Evolutionary conservation across 352 stramenopile genomes (phyloP), one percentile per base, ranked within the genome.

Genomic region (Phytophthora constricta): DNA sequence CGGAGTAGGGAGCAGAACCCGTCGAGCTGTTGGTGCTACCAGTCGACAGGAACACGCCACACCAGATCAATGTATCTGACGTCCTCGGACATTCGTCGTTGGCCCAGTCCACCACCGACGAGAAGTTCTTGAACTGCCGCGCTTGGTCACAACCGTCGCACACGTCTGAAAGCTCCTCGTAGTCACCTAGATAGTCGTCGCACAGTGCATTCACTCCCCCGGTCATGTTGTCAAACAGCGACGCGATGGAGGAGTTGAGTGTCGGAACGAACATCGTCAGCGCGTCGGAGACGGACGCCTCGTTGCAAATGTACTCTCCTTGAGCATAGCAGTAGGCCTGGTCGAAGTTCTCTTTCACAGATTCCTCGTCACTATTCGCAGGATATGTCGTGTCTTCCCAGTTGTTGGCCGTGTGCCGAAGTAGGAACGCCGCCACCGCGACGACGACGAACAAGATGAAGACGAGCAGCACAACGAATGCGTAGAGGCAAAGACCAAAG

Each of bases 31-130:
- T 75, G 26, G 45, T 63, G 43, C 46, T 43, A 11, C 71, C 68
- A 1, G 60, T 74, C 8, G 65, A 53, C 20, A 93, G 59, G 67
- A 82, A 92, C 14, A 69, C 54, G 22, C 83, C 86, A 48, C 87
- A 96, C 82, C 84, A 96, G 4, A 77, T 47, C 45, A 85, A 55
- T 11, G 79, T 84, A 13, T 67, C 59, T 11, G 51, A 52, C 19
- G 80, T 83, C 34, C 81, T 70, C 16, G 81, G 79, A 58, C 87
- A 94, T 66, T 91, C 62, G 23, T 93, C 84, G 68, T 94, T 93
- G 7, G 86, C 79, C 86, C 86, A 96, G 49, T 90, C 72, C n/a
- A 93, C 60, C 39, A 96, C 74, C 7, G 76, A 78, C 50, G 81
- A 88, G 43, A 91, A 87, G 48, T 87, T 84, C 41, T 79, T 65